Conservation (phyloP, 768 basidiomycete genomes). For the Scleroderma citrinum region DNA sequence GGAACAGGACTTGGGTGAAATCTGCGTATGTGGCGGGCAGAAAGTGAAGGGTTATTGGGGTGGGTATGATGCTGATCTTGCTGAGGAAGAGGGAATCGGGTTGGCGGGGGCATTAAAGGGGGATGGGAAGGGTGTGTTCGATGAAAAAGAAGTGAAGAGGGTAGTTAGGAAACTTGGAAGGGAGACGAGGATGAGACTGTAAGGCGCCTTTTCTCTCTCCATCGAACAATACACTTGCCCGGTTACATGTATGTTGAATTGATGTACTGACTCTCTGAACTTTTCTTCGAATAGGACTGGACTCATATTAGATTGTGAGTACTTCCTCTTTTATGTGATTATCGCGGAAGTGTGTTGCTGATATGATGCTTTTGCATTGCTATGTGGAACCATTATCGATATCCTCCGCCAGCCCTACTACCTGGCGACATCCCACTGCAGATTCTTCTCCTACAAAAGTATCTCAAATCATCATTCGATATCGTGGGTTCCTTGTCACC, state of each 20-base stretch:
- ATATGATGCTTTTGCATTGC: conserved; percentile 1
- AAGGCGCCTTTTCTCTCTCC: conserved; percentile 25
- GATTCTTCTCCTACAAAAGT: conserved; percentile 80
- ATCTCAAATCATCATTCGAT: conserved; percentile 77
- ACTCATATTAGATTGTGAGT: conserved; percentile 23
- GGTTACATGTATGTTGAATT: background rate
- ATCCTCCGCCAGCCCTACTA: conserved; percentile 48
- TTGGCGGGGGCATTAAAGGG: conserved; percentile 45
- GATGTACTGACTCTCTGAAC: background rate
- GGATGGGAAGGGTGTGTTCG: conserved; percentile 49
- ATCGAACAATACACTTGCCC: background rate
- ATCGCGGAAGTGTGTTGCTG: background rate
- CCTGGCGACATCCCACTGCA: conserved; percentile 84
- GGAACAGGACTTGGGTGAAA: conserved; percentile 20
- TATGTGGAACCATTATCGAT: background rate
- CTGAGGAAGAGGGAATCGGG: conserved; percentile 38
- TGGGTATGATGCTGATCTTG: conserved; percentile 47
- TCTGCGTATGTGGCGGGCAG: conserved; percentile 54
- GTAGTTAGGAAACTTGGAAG: conserved; percentile 55
- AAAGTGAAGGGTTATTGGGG: conserved; percentile 67
- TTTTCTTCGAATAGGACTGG: conserved; percentile 17
- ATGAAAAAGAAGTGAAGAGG: conserved; percentile 63
- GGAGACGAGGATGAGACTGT: conserved; percentile 73
- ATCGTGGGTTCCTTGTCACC: conserved; percentile 68
- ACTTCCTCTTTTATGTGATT: background rate